Evolutionary conservation across 805 yeast genomes (phyloP).

Genomic region (Scheffersomyces lignosus): DNA sequence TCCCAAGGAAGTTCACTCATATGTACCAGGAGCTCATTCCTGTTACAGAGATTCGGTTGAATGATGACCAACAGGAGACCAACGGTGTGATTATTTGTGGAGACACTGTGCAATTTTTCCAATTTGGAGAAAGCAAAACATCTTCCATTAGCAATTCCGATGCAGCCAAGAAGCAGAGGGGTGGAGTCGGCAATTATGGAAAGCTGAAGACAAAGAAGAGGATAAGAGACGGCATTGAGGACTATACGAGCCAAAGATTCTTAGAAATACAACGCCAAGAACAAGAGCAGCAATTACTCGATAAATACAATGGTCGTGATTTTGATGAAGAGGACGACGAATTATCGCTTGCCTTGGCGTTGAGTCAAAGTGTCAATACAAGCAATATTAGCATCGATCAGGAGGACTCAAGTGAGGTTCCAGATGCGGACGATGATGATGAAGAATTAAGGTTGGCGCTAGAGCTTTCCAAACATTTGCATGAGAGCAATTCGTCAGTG

Average conservation of each 20-base stretch:
- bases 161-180: conserved; percentile 12
- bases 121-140: conserved; percentile 37
- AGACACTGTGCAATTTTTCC: conserved; percentile 45
- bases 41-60: conserved; percentile 24
- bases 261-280: conserved; percentile 18
- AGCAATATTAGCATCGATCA: conserved; percentile 3
- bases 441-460: conserved; percentile 27
- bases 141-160: conserved; percentile 6
- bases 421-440: conserved; percentile 18
- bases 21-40: conserved; percentile 25
- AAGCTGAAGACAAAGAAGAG: conserved; percentile 22
- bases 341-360: conserved; percentile 29
- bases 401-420: conserved; percentile 2
- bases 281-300: conserved; percentile 28
- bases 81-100: conserved; percentile 45
- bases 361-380: conserved; percentile 28
- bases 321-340: conserved; percentile 28
- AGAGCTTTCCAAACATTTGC: conserved; percentile 15
- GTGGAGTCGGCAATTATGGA: conserved; percentile 17
- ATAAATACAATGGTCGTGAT: conserved; percentile 48
- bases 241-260: conserved; percentile 31
- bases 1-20: conserved; percentile 25
- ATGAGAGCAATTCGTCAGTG: conserved; percentile 1
- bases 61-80: conserved; percentile 21
- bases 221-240: conserved; percentile 36